Conservation (phyloP, 2,329 filamentous ascomycete genomes). For the Cladosporium sp. region DNA sequence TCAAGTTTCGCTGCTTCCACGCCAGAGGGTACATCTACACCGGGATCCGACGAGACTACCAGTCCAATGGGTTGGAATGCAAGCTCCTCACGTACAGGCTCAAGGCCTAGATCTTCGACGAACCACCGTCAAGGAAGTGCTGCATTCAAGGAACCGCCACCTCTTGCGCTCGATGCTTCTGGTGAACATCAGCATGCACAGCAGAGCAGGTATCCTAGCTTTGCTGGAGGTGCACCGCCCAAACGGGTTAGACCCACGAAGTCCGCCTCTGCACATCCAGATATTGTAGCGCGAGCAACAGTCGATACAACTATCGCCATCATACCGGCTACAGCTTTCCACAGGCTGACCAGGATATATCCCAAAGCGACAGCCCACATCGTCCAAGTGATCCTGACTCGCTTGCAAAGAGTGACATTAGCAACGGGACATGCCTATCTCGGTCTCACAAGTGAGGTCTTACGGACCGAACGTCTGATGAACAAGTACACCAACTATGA, state of each 20-base stretch:
- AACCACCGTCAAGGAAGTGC: conserved; percentile 14
- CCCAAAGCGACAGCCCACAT: conserved; percentile 97
- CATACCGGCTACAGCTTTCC: conserved; percentile 94
- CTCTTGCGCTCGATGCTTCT: conserved; percentile 30
- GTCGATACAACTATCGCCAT: conserved; percentile 98
- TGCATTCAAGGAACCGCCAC: conserved; percentile 33
- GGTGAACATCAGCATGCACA: conserved; percentile 28
- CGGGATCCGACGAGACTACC: conserved; percentile 28
- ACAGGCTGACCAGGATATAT: conserved; percentile 87
- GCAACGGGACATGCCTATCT: conserved; percentile 94
- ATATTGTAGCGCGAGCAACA: conserved; percentile 93
- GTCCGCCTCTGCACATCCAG: conserved; percentile 82
- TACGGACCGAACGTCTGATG: conserved; percentile 92
- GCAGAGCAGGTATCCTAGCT: conserved; percentile 31
- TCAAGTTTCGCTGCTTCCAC: conserved; percentile 23
- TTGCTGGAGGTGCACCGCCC: conserved; percentile 24
- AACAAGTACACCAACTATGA: conserved; percentile 89
- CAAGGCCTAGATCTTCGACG: conserved; percentile 30
- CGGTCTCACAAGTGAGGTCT: conserved; percentile 84
- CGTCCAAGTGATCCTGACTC: conserved; percentile 92
- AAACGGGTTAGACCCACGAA: conserved; percentile 35
- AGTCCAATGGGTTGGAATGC: conserved; percentile 28
- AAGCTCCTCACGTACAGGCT: conserved; percentile 27
- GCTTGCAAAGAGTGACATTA: conserved; percentile 90
- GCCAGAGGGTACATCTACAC: conserved; percentile 26